Conservation (phyloP, 2,329 filamentous ascomycete genomes). For the Metarhizium sp. region DNA sequence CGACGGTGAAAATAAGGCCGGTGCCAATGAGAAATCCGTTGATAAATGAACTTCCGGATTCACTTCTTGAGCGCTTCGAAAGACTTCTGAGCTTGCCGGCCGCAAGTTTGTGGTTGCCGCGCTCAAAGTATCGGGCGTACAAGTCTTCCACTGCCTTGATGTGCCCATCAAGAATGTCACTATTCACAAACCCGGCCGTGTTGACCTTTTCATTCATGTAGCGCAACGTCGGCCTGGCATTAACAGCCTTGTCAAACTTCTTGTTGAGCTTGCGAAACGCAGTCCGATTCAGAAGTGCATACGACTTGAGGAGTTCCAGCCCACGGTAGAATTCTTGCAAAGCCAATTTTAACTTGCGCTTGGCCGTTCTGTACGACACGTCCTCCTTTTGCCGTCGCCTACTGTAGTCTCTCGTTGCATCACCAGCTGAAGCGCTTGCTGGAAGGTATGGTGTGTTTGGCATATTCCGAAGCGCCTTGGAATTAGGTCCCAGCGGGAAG, state of each 20-base stretch:
- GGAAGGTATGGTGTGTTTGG: conserved; percentile 36
- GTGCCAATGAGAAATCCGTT: conserved; percentile 60
- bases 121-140: conserved; percentile 90
- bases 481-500: conserved; percentile 50
- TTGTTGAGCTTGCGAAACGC: conserved; percentile 98
- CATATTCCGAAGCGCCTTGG: conserved; percentile 49
- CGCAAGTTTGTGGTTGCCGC: conserved; percentile 85
- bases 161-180: conserved; percentile 71
- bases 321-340: conserved; percentile 89
- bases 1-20: conserved; percentile 55
- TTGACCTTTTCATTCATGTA: conserved; percentile 92
- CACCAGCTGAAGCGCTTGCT: conserved; percentile 15
- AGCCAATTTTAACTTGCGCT: conserved; percentile 83
- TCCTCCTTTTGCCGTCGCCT: conserved; percentile 38
- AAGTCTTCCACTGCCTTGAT: conserved; percentile 79
- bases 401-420: conserved; percentile 38
- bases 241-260: conserved; percentile 90
- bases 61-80: conserved; percentile 45
- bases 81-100: conserved; percentile 76
- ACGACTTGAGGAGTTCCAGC: conserved; percentile 85
- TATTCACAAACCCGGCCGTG: conserved; percentile 83
- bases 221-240: conserved; percentile 64
- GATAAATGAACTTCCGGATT: conserved; percentile 48
- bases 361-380: conserved; percentile 79
- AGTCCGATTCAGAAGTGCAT: conserved; percentile 79